Evolutionary conservation across 2,329 filamentous ascomycete species (phyloP).

Genomic region (Passalora sequoiae): DNA sequence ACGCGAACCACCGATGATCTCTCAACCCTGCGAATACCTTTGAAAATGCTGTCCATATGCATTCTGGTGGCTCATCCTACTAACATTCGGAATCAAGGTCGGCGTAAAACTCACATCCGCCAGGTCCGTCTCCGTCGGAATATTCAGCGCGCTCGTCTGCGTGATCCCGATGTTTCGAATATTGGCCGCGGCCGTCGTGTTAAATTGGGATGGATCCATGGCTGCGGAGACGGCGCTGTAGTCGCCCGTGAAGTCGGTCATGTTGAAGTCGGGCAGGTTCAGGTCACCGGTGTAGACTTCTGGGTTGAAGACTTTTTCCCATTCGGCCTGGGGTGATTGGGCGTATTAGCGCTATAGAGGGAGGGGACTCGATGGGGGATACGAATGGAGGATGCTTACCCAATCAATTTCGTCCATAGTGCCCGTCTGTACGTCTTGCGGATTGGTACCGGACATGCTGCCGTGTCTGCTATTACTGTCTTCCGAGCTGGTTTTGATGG

Average conservation of each 20-base stretch:
- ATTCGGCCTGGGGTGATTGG: conserved; percentile 43
- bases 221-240: conserved; percentile 1
- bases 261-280: conserved; percentile 33
- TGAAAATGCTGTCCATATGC: neutral
- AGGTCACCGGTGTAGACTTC: conserved; percentile 33
- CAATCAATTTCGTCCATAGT: conserved; percentile 57
- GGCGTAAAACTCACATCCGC: conserved; percentile 8
- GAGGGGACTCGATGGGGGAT: too few relatives aligned
- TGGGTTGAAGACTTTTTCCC: conserved; percentile 42
- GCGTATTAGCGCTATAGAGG: neutral
- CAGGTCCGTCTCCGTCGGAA: conserved; percentile 4
- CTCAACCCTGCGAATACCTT: neutral
- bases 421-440: conserved; percentile 28
- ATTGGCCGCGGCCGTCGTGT: conserved; percentile 10
- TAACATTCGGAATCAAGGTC: conserved; percentile 5
- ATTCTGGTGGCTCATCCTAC: too few relatives aligned
- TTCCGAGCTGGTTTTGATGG: conserved; percentile 14
- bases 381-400: conserved; percentile 44
- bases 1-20: too few relatives aligned
- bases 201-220: conserved; percentile 13
- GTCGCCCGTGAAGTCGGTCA: conserved; percentile 30
- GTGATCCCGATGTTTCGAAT: conserved; percentile 12
- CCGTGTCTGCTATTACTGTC: neutral
- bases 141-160: neutral
- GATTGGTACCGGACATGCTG: neutral